These are phyloP conservation scores for Fusarium pilosicola DNA, from an alignment of 2,329 filamentous ascomycete genomes.

Conservation along the genomic window DNA sequence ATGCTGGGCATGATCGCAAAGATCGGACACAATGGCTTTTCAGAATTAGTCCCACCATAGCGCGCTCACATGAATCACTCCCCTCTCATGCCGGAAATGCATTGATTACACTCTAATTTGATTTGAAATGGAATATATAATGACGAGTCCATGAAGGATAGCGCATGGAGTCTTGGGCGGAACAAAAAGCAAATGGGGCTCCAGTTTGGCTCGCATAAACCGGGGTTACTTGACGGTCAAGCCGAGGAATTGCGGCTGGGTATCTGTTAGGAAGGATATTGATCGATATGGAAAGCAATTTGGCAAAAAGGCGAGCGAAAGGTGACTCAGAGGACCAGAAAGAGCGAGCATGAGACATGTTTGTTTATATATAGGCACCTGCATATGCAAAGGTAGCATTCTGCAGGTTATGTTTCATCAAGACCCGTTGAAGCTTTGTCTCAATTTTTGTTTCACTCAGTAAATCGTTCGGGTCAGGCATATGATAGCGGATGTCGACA, in stretches of 20 bases:
- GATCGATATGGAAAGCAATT: conserved; percentile 4
- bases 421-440: conserved; percentile 5
- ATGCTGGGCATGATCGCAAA: background rate
- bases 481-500: background rate
- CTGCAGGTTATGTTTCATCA: conserved; percentile 24
- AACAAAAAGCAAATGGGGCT: conserved; percentile 32
- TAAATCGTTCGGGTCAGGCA: background rate
- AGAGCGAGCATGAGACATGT: conserved; percentile 27
- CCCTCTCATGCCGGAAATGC: conserved; percentile 20
- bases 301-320: conserved; percentile 32
- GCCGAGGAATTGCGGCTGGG: conserved; percentile 14
- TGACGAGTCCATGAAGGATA: conserved; percentile 41
- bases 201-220: conserved; percentile 27
- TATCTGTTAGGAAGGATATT: background rate
- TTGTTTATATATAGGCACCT: conserved; percentile 21
- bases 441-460: background rate
- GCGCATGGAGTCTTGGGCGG: conserved; percentile 37
- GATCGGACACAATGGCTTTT: conserved; percentile 7
- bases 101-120: conserved; percentile 26
- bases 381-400: conserved; percentile 20
- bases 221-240: conserved; percentile 30
- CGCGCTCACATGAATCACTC: conserved; percentile 16
- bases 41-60: background rate
- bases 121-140: conserved; percentile 27
- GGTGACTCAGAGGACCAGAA: conserved; percentile 19